These are phyloP conservation scores for Zopfia rhizophila DNA, from an alignment of 2,329 filamentous ascomycete species.

Conservation along the genomic window DNA sequence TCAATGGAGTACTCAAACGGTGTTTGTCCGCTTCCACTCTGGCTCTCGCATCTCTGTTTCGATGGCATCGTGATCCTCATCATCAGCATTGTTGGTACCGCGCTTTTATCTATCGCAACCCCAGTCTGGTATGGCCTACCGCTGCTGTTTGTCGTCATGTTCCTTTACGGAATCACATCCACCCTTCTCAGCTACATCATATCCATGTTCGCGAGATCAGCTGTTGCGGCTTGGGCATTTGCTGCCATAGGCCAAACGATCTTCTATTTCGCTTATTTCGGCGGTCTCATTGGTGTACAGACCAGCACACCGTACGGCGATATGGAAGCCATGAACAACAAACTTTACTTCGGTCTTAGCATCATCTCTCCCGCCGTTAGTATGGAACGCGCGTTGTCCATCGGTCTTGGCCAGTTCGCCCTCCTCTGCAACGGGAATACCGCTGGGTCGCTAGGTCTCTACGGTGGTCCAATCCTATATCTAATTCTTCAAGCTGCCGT, in stretches of 20 bases:
- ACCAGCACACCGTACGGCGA: conserved; percentile 25
- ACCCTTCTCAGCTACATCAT: conserved; percentile 79
- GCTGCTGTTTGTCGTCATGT: conserved; percentile 80
- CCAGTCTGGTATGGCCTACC: conserved; percentile 79
- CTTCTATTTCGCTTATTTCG: conserved; percentile 58
- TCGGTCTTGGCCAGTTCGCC: conserved; percentile 68
- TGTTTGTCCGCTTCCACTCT: conserved; percentile 78
- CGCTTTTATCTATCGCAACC: conserved; percentile 71
- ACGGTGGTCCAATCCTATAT: conserved; percentile 83
- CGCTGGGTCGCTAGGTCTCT: conserved; percentile 74
- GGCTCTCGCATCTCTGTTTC: conserved; percentile 80
- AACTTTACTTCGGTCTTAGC: conserved; percentile 35
- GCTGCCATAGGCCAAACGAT: conserved; percentile 76
- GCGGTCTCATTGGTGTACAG: conserved; percentile 35
- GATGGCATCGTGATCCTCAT: conserved; percentile 77
- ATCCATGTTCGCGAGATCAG: conserved; percentile 78
- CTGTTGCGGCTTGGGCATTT: conserved; percentile 83
- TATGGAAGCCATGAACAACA: conserved; percentile 30
- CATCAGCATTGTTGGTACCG: conserved; percentile 72
- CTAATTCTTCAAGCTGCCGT: conserved; percentile 75
- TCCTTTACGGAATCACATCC: conserved; percentile 79
- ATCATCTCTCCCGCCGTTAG: conserved; percentile 33
- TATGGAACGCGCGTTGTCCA: conserved; percentile 29
- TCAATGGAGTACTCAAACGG: conserved; percentile 88
- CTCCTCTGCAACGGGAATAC: conserved; percentile 70